Evolutionary conservation across 1,139 yeast species (phyloP).

Genomic region (Pichia sp.): DNA sequence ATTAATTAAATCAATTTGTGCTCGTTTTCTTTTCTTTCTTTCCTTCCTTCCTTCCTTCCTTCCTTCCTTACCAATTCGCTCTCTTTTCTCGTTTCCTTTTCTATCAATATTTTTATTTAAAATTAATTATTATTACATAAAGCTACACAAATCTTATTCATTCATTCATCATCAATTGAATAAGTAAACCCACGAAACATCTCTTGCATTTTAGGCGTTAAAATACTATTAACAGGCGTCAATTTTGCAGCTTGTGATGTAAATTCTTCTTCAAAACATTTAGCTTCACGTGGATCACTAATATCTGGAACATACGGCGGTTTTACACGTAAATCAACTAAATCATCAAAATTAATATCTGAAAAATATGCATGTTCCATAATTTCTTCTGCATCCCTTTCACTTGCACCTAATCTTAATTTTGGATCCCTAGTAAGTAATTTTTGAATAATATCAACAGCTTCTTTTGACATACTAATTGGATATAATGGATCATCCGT

Average conservation of each 20-base stretch:
- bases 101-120: not conserved
- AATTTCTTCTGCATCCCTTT: slow-evolving; percentile 83
- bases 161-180: slow-evolving; percentile 53
- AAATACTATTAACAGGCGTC: slow-evolving; percentile 87
- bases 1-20: too few species aligned
- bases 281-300: slow-evolving; percentile 81
- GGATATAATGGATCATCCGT: slow-evolving; percentile 98
- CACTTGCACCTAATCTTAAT: slow-evolving; percentile 78
- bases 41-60: too few species aligned
- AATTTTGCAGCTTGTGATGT: slow-evolving; percentile 92
- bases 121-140: not conserved
- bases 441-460: slow-evolving; percentile 89
- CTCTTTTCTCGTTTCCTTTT: too few species aligned
- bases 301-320: slow-evolving; percentile 85
- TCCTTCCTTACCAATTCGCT: too few species aligned
- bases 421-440: slow-evolving; percentile 83
- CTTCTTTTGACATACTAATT: slow-evolving; percentile 94
- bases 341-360: slow-evolving; percentile 86
- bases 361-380: slow-evolving; percentile 94
- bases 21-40: too few species aligned
- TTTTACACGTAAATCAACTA: slow-evolving; percentile 61
- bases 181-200: slow-evolving; percentile 96
- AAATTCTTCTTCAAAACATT: slow-evolving; percentile 91
- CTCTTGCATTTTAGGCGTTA: slow-evolving; percentile 87
- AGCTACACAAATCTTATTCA: not conserved